Evolutionary conservation across 352 stramenopile species (phyloP), one percentile per base, ranked within the genome.

Genomic region (Saprolegnia parasitica): DNA sequence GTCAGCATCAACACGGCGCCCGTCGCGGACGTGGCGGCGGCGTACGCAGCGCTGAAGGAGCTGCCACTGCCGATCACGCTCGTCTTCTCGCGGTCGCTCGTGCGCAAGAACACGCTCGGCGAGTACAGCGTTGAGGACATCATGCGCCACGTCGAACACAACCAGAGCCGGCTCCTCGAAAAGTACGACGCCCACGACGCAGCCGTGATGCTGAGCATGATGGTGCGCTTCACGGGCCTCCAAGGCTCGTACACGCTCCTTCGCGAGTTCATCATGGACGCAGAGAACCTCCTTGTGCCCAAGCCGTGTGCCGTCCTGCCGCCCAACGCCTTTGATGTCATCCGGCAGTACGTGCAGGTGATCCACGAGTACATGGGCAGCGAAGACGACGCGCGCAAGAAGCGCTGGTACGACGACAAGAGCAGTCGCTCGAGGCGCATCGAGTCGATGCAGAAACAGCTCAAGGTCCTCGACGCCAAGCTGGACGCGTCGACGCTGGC

Each of bases 71-170:
- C 84, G 0, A 73, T 71, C 16, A 68, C 78, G 49, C 74, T 91
- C 49, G 86, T 76, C 26, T 91, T 91, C 52, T 78, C 80, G 39
- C 78, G 81, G 20, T 58, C 81, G 15, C 35, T 77, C 10, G 74
- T 78, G 15, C 65, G 72, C 35, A 86, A 86, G 56, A 50, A 65
- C 18, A 81, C 75, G 49, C 73, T 91, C 0, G 81, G 82, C 6
- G 81, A 91, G 55, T 91, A 91, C 75, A 78, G 76, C 0, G 50
- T 70, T 8, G 73, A 79, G 1, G 72, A 91, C 26, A 85, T 90
- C 68, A 71, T 71, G 54, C 81, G 78, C 6, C 79, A 90, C 61
- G 65, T 90, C n/a, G 21, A 70, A 50, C 61, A 89, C 24, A 73
- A 78, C 23, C 74, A 78, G 16, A 85, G 70, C 72, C 64, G 71